Base-by-base conservation (phyloP, 495 filamentous ascomycete species). In the Hyaloscypha hepaticicola region DNA sequence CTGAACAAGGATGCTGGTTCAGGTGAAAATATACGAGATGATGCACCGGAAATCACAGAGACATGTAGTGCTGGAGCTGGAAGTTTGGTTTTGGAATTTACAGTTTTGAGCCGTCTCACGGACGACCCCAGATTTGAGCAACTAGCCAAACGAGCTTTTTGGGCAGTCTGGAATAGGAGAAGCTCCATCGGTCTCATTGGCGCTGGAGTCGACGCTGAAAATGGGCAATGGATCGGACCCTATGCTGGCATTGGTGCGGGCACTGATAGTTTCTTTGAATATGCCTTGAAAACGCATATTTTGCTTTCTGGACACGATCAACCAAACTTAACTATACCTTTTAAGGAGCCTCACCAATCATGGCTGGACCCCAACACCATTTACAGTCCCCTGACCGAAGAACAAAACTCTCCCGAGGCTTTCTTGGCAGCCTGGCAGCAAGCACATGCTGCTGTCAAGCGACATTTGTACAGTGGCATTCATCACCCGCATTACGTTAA, bases 221-320 rank as follows among this genome's bases (percentile, higher is more conserved):
- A 84, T 29, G 95, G 95, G 0, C 83, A 90, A 64, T 99, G 95
- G 95, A 88, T 93, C 58, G 88, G 88, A 29, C 83, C 91, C 7
- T 93, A 89, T 72, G 85, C 94, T 24, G 95, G 96, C 19, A 94
- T 99, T 70, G 95, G 95, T 41, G 95, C 95, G 1, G 96, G 95
- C 21, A 89, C 96, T 67, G 95, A 98, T 75, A 97, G 93, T 77
- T 99, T 98, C 77, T 98, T 94, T 70, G 95, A 99, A 77, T 99
- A 99, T 73, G 95, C 95, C 1, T 83, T 97, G 72, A 99, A 99
- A 73, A 90, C 93, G 2, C 87, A 96, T 68, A 89, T 99, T 66
- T 77, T 99, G 9, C 84, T 97, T 21, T 96, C 94, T 2, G 87
- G 90, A 5, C 79, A 82, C 55, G 80, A 84, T 19, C 67, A 79